Evolutionary conservation across 371 early-diverging fungal species (phyloP), one percentile per base, ranked within the genome.

Genomic region (Umbelopsis sp.): DNA sequence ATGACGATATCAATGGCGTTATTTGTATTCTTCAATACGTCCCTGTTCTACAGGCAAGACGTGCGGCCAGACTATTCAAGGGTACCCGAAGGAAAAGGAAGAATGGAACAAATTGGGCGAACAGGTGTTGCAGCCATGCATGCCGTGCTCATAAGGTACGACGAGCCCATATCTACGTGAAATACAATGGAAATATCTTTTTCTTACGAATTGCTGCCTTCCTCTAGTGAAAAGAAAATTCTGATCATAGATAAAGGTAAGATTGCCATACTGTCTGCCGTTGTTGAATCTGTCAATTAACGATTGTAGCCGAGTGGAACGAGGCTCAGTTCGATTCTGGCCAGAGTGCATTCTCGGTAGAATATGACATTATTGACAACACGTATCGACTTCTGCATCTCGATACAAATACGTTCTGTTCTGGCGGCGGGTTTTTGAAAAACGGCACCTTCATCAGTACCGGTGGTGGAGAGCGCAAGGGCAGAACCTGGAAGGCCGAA

Each of bases 361-460:
- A 83, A 51, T 89, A 87, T 65, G 83, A 89, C 65, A 52, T 86
- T 3, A 75, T 74, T 12, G 82, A 78, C 4, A 75, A 87, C 64
- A 66, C 52, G 12, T 85, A 79, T 70, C 71, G 87, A 52, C 63
- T 78, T 29, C 64, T 89, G 3, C 70, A 76, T 41, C 69, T 87
- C 14, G 74, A 80, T 18, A 87, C 89, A 45, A 89, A 89, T 64
- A 89, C 87, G 7, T 89, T 89, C 65, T 89, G 89, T 65, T 87
- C 87, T 1, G 87, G 84, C 4, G 89, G 89, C 52, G 85, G 86
- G 12, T 86, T 86, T 67, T 72, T 87, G 24, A 77, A 66, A 4
- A 86, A 89, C 46, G 87, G 87, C 18, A 87, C 83, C 3, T 74
- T 89, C 50, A 84, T 89, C 65, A 83, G 83, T 52, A 85, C 83